Conservation (phyloP, 192 early-diverging fungal genomes). For the Gigaspora rosea region DNA sequence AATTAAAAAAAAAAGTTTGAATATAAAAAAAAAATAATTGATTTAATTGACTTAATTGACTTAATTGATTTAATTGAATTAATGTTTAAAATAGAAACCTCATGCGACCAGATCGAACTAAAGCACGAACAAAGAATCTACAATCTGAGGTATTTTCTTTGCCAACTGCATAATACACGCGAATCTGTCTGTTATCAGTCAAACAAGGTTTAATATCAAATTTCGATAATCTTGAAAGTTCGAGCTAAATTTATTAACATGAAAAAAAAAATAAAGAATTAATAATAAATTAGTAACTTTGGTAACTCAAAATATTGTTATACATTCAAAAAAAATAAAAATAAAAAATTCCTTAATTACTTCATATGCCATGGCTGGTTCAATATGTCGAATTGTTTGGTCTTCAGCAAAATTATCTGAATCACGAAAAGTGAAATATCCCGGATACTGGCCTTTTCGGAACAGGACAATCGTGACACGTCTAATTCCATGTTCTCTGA, state of each 20-base stretch:
- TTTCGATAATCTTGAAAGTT: conserved; percentile 87
- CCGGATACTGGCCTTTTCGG: conserved; percentile 80
- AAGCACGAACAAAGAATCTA: conserved; percentile 96
- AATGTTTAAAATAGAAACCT: no score
- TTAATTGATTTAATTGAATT: no score
- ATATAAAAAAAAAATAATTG: no score
- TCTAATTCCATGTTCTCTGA: conserved; percentile 78
- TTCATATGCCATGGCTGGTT: conserved; percentile 95
- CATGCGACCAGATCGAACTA: conserved; percentile 85
- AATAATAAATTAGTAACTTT: no score
- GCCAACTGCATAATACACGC: conserved; percentile 93
- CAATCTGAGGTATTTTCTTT: conserved; percentile 94
- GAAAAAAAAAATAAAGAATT: no score
- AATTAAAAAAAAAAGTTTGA: no score
- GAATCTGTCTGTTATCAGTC: conserved; percentile 92
- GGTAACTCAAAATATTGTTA: no score
- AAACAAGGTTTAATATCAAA: conserved; percentile 97
- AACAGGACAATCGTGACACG: conserved; percentile 90
- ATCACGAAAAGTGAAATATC: conserved; percentile 97
- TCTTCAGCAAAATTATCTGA: conserved; percentile 83
- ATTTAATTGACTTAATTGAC: no score
- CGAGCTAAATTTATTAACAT: conserved; percentile 56
- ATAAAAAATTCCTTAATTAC: no score
- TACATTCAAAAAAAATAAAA: no score
- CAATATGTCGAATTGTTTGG: conserved; percentile 94